These are phyloP conservation scores for Pseudoperonospora humuli DNA, from an alignment of 352 stramenopile species.

Conservation along the genomic window DNA sequence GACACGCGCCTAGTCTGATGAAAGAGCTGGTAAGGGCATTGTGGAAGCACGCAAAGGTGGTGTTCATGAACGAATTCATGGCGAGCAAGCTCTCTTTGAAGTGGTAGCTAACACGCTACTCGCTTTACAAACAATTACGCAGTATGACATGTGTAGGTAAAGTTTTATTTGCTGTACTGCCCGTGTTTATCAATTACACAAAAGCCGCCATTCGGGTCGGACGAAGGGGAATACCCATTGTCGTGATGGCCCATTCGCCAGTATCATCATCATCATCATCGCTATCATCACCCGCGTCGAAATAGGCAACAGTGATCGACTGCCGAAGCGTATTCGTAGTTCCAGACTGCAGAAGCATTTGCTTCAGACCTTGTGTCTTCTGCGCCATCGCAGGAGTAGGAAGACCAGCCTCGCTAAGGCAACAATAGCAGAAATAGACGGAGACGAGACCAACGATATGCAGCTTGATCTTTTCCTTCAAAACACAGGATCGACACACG, in stretches of 20 bases:
- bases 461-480: constrained; percentile 29
- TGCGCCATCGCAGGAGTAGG: constrained; percentile 5
- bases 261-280: constrained; percentile 13
- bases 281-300: constrained; percentile 6
- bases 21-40: too few relatives aligned
- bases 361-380: constrained; percentile 7
- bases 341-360: constrained; percentile 11
- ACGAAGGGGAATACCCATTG: constrained; percentile 17
- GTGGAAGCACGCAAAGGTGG: too few relatives aligned
- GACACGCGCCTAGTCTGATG: too few relatives aligned
- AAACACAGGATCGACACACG: constrained; percentile 24
- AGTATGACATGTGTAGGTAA: too few relatives aligned
- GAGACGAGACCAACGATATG: constrained; percentile 19
- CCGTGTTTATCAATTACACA: too few relatives aligned
- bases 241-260: constrained; percentile 27
- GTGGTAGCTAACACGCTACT: too few relatives aligned
- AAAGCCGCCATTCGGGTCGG: constrained; percentile 4
- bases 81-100: too few relatives aligned
- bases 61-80: too few relatives aligned
- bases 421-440: constrained; percentile 26
- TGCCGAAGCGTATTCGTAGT: constrained; percentile 14
- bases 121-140: too few relatives aligned
- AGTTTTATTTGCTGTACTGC: too few relatives aligned
- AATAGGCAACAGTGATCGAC: constrained; percentile 13
- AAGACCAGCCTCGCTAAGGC: constrained; percentile 22